Percentiles rank a stretch among this genome's conserved stretches.
These are phyloP conservation scores for Rhodotorula sp. DNA, from an alignment of 1,284 basidiomycete genomes.

Conservation along the genomic window DNA sequence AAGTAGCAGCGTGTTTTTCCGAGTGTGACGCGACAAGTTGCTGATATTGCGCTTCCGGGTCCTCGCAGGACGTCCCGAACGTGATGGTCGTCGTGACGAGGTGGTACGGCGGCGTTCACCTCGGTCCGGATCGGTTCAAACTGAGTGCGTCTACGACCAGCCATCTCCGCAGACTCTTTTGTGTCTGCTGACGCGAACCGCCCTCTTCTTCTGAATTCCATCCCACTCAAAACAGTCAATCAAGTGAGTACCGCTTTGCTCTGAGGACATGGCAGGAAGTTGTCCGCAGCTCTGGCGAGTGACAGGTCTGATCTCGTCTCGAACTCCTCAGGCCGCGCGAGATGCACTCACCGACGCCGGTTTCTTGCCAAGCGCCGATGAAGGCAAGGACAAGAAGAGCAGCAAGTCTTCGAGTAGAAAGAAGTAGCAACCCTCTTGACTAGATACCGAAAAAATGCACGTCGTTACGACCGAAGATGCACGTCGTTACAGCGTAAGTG, in stretches of 20 bases:
- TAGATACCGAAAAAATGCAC: not conserved
- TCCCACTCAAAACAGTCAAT: constrained; percentile 9
- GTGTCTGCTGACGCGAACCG: too few relatives aligned
- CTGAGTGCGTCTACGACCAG: constrained; percentile 5
- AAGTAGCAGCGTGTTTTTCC: too few relatives aligned
- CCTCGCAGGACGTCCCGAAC: constrained; percentile 51
- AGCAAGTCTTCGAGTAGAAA: not conserved
- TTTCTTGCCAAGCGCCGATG: not conserved
- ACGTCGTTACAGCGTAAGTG: not conserved
- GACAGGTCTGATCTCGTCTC: not conserved
- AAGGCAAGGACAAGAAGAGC: constrained; percentile 9
- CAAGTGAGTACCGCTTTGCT: constrained; percentile 43
- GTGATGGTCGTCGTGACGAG: constrained; percentile 72
- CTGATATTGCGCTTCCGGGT: not conserved
- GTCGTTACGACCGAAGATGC: not conserved
- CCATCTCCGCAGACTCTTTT: too few relatives aligned
- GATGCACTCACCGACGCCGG: constrained; percentile 6
- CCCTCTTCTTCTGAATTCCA: not conserved
- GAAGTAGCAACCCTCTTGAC: not conserved
- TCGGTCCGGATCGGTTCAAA: constrained; percentile 79
- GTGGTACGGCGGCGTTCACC: constrained; percentile 48
- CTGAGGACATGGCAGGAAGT: not conserved
- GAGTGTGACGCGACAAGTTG: not conserved
- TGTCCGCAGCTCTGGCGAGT: too few relatives aligned
- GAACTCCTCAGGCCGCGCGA: not conserved